phyloP scores from a whole-genome alignment of 176 grass and related monocot species.

The Rhynchospora tenuis region DNA sequence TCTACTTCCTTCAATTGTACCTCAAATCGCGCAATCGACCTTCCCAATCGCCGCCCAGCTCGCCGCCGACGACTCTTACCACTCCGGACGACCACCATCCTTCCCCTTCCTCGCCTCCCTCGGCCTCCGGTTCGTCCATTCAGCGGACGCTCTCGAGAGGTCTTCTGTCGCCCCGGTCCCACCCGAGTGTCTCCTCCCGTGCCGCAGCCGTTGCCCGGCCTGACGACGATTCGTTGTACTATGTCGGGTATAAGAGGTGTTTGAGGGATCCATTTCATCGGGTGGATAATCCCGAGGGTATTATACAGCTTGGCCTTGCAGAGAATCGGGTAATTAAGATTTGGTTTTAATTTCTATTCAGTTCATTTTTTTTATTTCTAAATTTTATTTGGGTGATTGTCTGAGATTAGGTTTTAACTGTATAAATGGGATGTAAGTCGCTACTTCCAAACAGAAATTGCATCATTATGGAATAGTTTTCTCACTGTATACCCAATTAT shows the following conservation, averaged over 20 bases:
- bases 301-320: slow-evolving; percentile 85
- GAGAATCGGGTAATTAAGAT: slow-evolving; percentile 55
- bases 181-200: slow-evolving; percentile 46
- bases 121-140: slow-evolving; percentile 16
- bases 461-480: neutral
- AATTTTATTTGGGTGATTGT: neutral
- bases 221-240: slow-evolving; percentile 69
- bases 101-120: neutral
- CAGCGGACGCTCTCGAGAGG: slow-evolving; percentile 56
- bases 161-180: slow-evolving; percentile 46
- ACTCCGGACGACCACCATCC: neutral
- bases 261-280: slow-evolving; percentile 48
- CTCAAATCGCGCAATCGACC: slow-evolving; percentile 72
- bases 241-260: slow-evolving; percentile 60
- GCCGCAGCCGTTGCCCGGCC: slow-evolving; percentile 21
- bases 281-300: slow-evolving; percentile 43
- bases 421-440: neutral
- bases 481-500: neutral
- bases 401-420: neutral
- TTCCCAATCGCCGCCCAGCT: slow-evolving; percentile 1
- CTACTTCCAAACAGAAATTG: neutral
- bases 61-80: neutral
- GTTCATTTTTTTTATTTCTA: neutral
- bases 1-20: slow-evolving; percentile 98
- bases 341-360: neutral